phyloP scores from a whole-genome alignment of 495 filamentous ascomycete species.

The Aspergillus carlsbadensis region DNA sequence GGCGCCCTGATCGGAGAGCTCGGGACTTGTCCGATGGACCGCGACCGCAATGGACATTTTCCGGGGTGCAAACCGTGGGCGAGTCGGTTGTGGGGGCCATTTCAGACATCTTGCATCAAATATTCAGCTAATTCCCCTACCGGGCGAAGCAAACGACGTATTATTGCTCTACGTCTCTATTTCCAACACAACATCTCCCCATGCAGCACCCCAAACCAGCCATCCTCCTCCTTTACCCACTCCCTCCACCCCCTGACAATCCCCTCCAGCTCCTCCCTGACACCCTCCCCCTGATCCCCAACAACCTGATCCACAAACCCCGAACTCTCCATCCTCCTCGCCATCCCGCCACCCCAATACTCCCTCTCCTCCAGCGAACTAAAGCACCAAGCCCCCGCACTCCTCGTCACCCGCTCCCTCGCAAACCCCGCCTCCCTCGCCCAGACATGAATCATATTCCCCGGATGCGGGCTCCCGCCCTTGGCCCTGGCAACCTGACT shows the following conservation, averaged over 20 bases:
- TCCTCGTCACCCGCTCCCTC: slow-evolving; percentile 30
- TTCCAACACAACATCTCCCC: slow-evolving; percentile 55
- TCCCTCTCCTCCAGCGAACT: slow-evolving; percentile 38
- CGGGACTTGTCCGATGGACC: too few species aligned
- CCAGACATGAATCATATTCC: slow-evolving; percentile 46
- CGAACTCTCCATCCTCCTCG: slow-evolving; percentile 35
- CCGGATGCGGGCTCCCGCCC: slow-evolving; percentile 49
- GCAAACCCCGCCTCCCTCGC: slow-evolving; percentile 48
- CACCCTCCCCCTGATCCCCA: slow-evolving; percentile 38
- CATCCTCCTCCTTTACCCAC: slow-evolving; percentile 47
- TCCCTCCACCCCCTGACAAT: slow-evolving; percentile 43
- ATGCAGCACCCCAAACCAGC: slow-evolving; percentile 52
- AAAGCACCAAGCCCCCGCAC: slow-evolving; percentile 49
- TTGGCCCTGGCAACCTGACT: slow-evolving; percentile 31
- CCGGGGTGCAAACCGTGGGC: too few species aligned
- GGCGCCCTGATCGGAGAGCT: too few species aligned
- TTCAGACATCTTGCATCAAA: too few species aligned
- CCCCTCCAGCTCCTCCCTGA: slow-evolving; percentile 38
- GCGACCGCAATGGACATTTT: too few species aligned
- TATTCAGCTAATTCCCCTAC: too few species aligned
- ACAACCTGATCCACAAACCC: slow-evolving; percentile 39
- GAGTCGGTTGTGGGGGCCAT: too few species aligned
- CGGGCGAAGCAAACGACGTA: too few species aligned
- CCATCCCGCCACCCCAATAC: slow-evolving; percentile 52
- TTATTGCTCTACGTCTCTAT: slow-evolving; percentile 8